These are phyloP conservation scores for Phytophthora capsici DNA, from an alignment of 352 stramenopile species.

Conservation along the genomic window DNA sequence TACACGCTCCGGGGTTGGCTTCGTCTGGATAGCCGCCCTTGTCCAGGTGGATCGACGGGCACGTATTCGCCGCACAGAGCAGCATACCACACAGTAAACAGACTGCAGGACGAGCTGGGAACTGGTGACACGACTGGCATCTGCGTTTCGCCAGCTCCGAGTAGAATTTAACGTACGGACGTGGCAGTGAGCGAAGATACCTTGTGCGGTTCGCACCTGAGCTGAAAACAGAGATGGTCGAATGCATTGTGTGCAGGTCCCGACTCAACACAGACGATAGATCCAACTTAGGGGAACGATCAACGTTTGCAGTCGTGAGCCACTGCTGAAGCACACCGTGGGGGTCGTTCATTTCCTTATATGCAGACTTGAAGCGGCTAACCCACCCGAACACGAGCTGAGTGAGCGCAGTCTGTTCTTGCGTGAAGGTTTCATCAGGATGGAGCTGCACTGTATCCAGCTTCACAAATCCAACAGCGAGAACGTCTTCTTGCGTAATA, in stretches of 20 bases:
- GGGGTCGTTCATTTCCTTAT: slow-evolving; percentile 81
- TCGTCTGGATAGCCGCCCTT: slow-evolving; percentile 80
- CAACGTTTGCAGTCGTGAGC: slow-evolving; percentile 70
- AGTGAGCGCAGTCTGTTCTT: slow-evolving; percentile 30
- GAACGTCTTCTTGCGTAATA: slow-evolving; percentile 56
- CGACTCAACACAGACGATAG: slow-evolving; percentile 55
- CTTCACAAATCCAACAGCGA: slow-evolving; percentile 58
- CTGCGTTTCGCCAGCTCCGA: slow-evolving; percentile 82
- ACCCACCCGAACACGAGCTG: slow-evolving; percentile 66
- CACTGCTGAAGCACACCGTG: slow-evolving; percentile 76
- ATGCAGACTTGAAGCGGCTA: slow-evolving; percentile 69
- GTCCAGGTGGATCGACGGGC: slow-evolving; percentile 71
- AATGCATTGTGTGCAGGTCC: slow-evolving; percentile 83
- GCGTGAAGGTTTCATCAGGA: slow-evolving; percentile 6
- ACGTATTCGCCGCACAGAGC: slow-evolving; percentile 84
- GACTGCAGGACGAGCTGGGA: slow-evolving; percentile 81
- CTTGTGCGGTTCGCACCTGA: slow-evolving; percentile 70
- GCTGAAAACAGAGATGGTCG: slow-evolving; percentile 73
- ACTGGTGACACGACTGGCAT: slow-evolving; percentile 77
- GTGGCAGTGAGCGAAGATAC: slow-evolving; percentile 76
- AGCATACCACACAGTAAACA: slow-evolving; percentile 85
- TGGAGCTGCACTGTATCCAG: slow-evolving; percentile 25
- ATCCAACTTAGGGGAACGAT: slow-evolving; percentile 39
- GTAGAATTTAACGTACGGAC: slow-evolving; percentile 88
- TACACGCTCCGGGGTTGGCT: slow-evolving; percentile 83